Conservation (phyloP, 495 filamentous ascomycete genomes). For the Cryomyces minteri region DNA sequence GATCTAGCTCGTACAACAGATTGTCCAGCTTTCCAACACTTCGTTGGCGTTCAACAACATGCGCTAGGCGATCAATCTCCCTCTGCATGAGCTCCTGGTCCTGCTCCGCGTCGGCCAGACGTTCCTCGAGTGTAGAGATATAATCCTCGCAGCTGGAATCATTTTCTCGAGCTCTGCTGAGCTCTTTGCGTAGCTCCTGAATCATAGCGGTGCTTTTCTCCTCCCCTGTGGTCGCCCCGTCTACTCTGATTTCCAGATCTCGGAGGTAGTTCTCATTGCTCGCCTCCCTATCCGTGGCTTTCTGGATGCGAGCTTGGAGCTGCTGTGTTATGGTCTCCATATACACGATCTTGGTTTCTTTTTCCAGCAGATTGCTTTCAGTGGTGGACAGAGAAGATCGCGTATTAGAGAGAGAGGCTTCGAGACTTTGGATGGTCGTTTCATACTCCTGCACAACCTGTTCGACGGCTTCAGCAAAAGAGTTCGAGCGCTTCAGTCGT, state of each 20-base stretch:
- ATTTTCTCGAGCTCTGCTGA: constrained; percentile 74
- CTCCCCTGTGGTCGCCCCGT: constrained; percentile 77
- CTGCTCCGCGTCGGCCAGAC: constrained; percentile 91
- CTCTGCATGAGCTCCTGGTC: constrained; percentile 93
- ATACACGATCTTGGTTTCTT: constrained; percentile 82
- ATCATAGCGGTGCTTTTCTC: constrained; percentile 79
- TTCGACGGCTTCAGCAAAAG: constrained; percentile 87
- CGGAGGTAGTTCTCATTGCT: constrained; percentile 84
- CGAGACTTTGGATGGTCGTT: constrained; percentile 89
- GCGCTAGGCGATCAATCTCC: constrained; percentile 83
- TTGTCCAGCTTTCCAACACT: constrained; percentile 90
- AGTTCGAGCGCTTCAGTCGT: constrained; percentile 79
- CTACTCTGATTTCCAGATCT: constrained; percentile 75
- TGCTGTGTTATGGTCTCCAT: constrained; percentile 83
- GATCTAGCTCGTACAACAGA: constrained; percentile 76
- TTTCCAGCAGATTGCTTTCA: constrained; percentile 76
- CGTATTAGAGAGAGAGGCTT: constrained; percentile 81
- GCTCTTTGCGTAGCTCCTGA: constrained; percentile 76
- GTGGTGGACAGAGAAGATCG: constrained; percentile 63
- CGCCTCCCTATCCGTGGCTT: constrained; percentile 72
- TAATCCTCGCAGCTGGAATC: constrained; percentile 85
- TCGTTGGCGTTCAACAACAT: constrained; percentile 87
- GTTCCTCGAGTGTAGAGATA: constrained; percentile 90
- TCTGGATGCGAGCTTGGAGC: constrained; percentile 72
- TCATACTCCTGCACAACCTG: constrained; percentile 95